phyloP scores from a whole-genome alignment of 164 flowering plant genomes.

The Sextonia rubra region DNA sequence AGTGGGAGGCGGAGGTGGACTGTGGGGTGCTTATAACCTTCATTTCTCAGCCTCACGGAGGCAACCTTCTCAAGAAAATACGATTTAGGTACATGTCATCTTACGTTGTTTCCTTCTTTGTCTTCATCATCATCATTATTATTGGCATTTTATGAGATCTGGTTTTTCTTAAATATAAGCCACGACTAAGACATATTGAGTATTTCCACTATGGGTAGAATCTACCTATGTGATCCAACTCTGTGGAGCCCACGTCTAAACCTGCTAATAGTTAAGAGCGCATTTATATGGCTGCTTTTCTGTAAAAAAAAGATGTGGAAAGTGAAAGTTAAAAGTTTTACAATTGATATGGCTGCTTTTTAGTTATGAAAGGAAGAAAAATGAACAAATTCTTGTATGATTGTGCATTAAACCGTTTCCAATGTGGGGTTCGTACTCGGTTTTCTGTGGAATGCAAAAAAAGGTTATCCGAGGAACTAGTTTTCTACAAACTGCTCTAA shows the following conservation, averaged over 20 bases:
- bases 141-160: neutral
- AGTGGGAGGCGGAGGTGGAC: slow-evolving; percentile 2
- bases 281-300: too few species aligned
- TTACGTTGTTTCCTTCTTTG: neutral
- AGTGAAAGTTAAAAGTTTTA: too few species aligned
- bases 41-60: neutral
- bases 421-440: too few species aligned
- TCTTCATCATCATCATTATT: neutral
- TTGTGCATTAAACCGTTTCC: too few species aligned
- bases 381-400: too few species aligned
- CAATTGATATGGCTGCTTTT: too few species aligned
- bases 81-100: neutral
- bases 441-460: too few species aligned
- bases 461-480: too few species aligned
- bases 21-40: neutral
- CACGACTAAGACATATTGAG: neutral
- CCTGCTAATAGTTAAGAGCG: too few species aligned
- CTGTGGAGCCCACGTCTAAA: neutral
- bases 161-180: neutral
- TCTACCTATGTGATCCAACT: neutral
- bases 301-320: too few species aligned
- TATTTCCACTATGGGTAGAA: neutral
- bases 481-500: too few species aligned
- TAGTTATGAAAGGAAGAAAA: too few species aligned
- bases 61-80: neutral